Percentiles rank a stretch among this genome's conserved stretches.
phyloP scores from a whole-genome alignment of 2,329 filamentous ascomycete species.

The Westerdykella aurantiaca region DNA sequence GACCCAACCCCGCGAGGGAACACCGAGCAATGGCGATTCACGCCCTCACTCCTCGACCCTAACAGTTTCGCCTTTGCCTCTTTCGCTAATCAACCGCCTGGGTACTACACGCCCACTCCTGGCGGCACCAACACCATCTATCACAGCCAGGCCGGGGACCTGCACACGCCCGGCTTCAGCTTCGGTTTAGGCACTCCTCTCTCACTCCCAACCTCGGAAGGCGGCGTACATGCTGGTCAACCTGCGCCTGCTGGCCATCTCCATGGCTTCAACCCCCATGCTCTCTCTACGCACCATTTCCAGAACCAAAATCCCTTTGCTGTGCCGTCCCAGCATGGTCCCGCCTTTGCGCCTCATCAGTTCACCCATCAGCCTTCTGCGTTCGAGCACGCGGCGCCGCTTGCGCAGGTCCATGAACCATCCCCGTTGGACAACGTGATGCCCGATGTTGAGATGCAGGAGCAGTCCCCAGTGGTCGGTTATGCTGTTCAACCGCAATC shows the following conservation, averaged over 20 bases:
- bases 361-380: slow-evolving; percentile 76
- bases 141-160: slow-evolving; percentile 75
- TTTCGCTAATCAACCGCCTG: slow-evolving; percentile 73
- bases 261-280: slow-evolving; percentile 56
- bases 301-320: slow-evolving; percentile 67
- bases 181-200: slow-evolving; percentile 75
- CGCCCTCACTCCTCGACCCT: slow-evolving; percentile 80
- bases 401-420: slow-evolving; percentile 63
- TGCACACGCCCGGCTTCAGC: slow-evolving; percentile 74
- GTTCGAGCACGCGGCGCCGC: slow-evolving; percentile 58
- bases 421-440: slow-evolving; percentile 56
- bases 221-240: slow-evolving; percentile 55
- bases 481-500: slow-evolving; percentile 46
- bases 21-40: slow-evolving; percentile 80
- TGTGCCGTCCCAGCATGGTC: slow-evolving; percentile 42
- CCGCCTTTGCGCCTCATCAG: slow-evolving; percentile 66
- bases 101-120: slow-evolving; percentile 84
- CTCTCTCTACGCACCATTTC: slow-evolving; percentile 41
- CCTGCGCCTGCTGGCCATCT: slow-evolving; percentile 49
- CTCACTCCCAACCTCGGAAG: slow-evolving; percentile 69
- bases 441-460: slow-evolving; percentile 55
- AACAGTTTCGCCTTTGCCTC: slow-evolving; percentile 73
- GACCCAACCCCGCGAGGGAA: slow-evolving; percentile 77
- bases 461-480: slow-evolving; percentile 55
- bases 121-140: slow-evolving; percentile 75